Evolutionary conservation across 192 early-diverging fungal species (phyloP).

Genomic region (Oehlia diaphana): DNA sequence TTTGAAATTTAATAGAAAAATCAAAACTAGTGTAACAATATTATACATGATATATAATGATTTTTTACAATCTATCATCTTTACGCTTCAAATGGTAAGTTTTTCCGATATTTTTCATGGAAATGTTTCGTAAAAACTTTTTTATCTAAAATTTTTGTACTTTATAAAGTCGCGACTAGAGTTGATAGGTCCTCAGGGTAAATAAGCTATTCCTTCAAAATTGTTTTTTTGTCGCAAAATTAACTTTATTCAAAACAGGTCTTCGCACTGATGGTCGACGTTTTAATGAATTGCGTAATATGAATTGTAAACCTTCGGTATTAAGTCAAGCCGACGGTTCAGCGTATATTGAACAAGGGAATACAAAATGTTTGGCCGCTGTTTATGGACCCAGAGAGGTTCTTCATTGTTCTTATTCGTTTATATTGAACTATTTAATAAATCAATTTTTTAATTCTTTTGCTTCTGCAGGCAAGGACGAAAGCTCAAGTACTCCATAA

Average conservation of each 20-base stretch:
- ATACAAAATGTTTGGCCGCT: conserved; percentile 88
- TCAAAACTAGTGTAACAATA: no score
- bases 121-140: not conserved
- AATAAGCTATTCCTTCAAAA: not conserved
- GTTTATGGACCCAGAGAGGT: conserved; percentile 94
- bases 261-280: conserved; percentile 94
- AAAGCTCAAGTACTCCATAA: conserved; percentile 63
- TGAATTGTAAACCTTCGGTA: conserved; percentile 75
- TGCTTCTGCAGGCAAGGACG: conserved; percentile 47
- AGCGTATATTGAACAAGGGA: conserved; percentile 92
- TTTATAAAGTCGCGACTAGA: conserved; percentile 14
- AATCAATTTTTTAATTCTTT: not conserved
- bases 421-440: not conserved
- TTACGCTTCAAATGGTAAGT: not conserved
- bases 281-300: conserved; percentile 82
- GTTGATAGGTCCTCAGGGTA: conserved; percentile 7
- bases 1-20: no score
- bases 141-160: not conserved
- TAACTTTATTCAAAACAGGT: conserved; percentile 47
- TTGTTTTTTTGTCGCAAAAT: not conserved
- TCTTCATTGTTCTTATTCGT: not conserved
- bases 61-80: no score
- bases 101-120: not conserved
- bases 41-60: no score
- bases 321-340: conserved; percentile 89